A percentile compares a stretch with the other conserved stretches of the same genome.
Evolutionary conservation across 352 stramenopile genomes (phyloP).

Genomic region (Phytophthora lateralis): DNA sequence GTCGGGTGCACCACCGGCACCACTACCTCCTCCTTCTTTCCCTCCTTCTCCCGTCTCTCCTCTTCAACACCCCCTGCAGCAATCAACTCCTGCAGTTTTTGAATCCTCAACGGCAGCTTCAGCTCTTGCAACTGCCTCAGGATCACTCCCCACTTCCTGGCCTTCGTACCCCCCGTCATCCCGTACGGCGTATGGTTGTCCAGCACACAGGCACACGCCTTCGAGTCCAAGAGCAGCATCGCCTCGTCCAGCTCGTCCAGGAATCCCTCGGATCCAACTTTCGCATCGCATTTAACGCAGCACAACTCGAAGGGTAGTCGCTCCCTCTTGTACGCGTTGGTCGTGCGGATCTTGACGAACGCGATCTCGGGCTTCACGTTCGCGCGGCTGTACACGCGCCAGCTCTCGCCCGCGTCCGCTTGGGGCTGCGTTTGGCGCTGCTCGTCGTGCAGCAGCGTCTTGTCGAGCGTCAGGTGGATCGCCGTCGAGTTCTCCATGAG

Average conservation of each 20-base stretch:
- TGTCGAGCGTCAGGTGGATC: constrained; percentile 53
- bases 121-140: constrained; percentile 38
- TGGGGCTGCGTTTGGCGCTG: constrained; percentile 22
- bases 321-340: constrained; percentile 39
- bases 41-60: background rate
- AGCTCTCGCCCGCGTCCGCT: constrained; percentile 30
- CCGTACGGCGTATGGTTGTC: constrained; percentile 16
- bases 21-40: background rate
- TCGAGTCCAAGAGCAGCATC: constrained; percentile 58
- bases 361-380: constrained; percentile 36
- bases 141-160: constrained; percentile 47
- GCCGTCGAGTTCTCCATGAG: constrained; percentile 53
- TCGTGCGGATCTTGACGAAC: constrained; percentile 59
- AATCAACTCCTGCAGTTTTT: constrained; percentile 29
- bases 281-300: constrained; percentile 51
- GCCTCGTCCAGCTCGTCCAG: constrained; percentile 42
- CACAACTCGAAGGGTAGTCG: constrained; percentile 60
- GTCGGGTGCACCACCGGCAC: constrained; percentile 37
- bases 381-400: constrained; percentile 36
- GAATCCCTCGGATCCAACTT: constrained; percentile 51
- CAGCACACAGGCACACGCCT: constrained; percentile 45
- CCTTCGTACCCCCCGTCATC: constrained; percentile 3
- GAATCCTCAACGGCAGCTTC: constrained; percentile 29
- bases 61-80: background rate
- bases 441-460: constrained; percentile 42